Conservation (phyloP, 768 basidiomycete genomes). For the Podaxis rugospora region DNA sequence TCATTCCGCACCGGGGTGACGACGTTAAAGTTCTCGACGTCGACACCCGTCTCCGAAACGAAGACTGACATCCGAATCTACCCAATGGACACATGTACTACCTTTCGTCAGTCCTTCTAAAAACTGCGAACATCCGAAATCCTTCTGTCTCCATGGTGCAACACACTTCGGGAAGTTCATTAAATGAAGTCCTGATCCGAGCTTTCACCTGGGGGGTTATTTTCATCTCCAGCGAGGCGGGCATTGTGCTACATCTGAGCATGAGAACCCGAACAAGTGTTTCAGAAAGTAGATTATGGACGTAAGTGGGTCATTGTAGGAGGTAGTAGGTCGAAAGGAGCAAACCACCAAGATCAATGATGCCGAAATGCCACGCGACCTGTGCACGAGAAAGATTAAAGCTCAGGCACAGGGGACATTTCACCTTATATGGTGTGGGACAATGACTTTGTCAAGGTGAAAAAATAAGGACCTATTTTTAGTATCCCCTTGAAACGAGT, state of each 20-base stretch:
- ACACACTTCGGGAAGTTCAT: not conserved
- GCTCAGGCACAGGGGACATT: not conserved
- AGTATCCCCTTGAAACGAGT: not conserved
- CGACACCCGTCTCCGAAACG: not conserved
- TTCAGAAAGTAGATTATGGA: not conserved
- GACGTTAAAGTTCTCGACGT: not conserved
- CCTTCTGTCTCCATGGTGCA: not conserved
- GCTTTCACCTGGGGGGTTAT: not conserved
- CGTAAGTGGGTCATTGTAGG: not conserved
- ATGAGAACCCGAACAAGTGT: not conserved
- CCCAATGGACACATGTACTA: not conserved
- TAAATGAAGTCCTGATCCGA: not conserved
- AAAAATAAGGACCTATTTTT: not conserved
- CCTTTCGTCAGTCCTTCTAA: not conserved
- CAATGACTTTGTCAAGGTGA: not conserved
- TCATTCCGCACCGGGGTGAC: not conserved
- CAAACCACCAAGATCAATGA: not conserved
- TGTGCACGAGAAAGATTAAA: not conserved
- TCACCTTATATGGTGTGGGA: not conserved
- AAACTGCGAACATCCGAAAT: not conserved
- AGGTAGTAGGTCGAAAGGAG: not conserved
- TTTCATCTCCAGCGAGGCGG: not conserved
- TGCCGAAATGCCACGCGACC: not conserved
- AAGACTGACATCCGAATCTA: not conserved
- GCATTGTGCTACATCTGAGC: not conserved